Evolutionary conservation across 495 filamentous ascomycete species (phyloP), one percentile per base, ranked within the genome.

Genomic region (Pseudomonodictys pantanalensis): DNA sequence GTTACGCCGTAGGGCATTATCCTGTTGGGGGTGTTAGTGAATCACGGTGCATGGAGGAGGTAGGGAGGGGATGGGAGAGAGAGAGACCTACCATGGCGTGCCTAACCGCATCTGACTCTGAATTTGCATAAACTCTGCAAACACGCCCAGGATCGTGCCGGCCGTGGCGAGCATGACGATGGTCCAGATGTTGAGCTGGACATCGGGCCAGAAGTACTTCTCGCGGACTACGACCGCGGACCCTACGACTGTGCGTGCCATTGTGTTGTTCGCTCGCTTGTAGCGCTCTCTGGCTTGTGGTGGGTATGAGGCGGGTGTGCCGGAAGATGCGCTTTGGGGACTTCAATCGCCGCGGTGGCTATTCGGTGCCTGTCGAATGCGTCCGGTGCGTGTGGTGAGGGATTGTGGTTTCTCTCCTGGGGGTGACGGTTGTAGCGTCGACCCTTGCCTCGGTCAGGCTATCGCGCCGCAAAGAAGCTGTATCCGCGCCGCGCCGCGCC

Each of bases 111-210:
- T 75, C 47, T 83, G 80, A 43, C 84, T 72, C 71, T 97, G 93
- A 18, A 93, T 83, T 17, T 79, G 70, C 70, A 96, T 87, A 65
- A 99, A 96, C 62, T 84, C 85, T 6, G 86, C 79, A 69, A 91
- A 91, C n/a, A 96, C 82, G 10, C 92, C 95, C 23, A 97, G 81
- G 45, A 92, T 88, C 54, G 85, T 86, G 56, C 86, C 81, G 0
- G 86, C 85, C 5, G 87, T 84, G 0, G 86, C 82, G 0, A 97
- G 78, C 76, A 97, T 91, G 64, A 95, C 79, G 62, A 97, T 79
- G 62, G 95, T 86, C 89, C 95, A 96, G 64, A 97, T 75, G 71
- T 95, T 95, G 52, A 99, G 82, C 71, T 95, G 90, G 54, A 88
- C 75, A 67, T 95, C 90, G 2, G 95, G 95, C 93, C 93, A 99